A percentile compares a stretch with the other conserved stretches of the same genome.
phyloP scores from a whole-genome alignment of 2,329 filamentous ascomycete species.

The Penicillium polonicum region DNA sequence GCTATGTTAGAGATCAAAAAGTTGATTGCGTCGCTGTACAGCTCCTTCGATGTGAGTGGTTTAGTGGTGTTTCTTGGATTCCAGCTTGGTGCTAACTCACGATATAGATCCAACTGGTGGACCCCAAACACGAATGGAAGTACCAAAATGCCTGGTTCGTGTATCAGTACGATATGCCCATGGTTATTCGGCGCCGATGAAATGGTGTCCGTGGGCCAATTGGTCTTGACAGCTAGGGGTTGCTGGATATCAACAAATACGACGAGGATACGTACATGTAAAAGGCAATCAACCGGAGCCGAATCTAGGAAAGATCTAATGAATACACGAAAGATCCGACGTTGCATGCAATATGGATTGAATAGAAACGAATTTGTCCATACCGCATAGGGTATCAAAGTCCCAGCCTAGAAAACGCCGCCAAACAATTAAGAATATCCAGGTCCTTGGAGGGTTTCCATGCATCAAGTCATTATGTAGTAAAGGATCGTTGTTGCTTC shows the following conservation, averaged over 20 bases:
- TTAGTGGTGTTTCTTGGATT: not conserved
- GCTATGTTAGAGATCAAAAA: constrained; percentile 61
- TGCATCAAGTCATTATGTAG: constrained; percentile 26
- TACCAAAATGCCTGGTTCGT: constrained; percentile 62
- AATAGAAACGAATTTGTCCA: constrained; percentile 15
- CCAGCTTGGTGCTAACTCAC: constrained; percentile 24
- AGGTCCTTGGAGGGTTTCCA: constrained; percentile 8
- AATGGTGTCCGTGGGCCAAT: not conserved
- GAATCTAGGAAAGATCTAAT: constrained; percentile 2
- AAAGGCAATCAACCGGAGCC: not conserved
- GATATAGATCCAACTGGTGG: constrained; percentile 54
- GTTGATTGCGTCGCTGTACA: constrained; percentile 52
- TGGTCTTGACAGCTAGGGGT: not conserved
- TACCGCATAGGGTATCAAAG: constrained; percentile 26
- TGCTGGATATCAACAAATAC: not conserved
- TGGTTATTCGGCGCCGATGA: constrained; percentile 29
- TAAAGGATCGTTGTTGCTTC: constrained; percentile 7
- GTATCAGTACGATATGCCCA: constrained; percentile 57
- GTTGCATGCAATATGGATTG: constrained; percentile 11
- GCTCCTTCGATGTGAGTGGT: constrained; percentile 19
- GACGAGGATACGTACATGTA: not conserved
- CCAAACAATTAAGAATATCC: constrained; percentile 15
- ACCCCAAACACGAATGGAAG: constrained; percentile 51
- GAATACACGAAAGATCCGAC: constrained; percentile 9
- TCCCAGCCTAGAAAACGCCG: constrained; percentile 16